Evolutionary conservation across 1,139 yeast species (phyloP).

Genomic region (Blastobotrys illinoisensis): DNA sequence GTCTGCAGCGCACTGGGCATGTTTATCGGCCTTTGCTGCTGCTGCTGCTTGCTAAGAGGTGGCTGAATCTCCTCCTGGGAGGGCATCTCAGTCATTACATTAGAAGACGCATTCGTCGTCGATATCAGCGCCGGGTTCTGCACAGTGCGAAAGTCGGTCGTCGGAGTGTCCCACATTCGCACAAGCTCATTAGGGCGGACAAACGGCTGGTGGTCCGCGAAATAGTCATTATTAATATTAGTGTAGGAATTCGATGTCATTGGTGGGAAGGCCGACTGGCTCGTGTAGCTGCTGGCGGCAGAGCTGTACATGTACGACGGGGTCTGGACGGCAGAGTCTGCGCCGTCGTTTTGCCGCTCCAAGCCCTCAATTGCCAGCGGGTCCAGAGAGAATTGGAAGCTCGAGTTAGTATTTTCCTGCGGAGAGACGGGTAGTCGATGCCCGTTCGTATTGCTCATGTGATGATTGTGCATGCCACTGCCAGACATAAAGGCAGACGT

Average conservation of each 20-base stretch:
- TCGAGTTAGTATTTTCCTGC: background rate
- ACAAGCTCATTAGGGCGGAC: background rate
- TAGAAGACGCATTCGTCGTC: background rate
- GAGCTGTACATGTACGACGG: background rate
- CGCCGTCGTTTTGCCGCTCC: slow-evolving; percentile 16
- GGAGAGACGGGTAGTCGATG: background rate
- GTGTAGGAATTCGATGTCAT: background rate
- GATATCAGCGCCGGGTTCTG: too few species aligned
- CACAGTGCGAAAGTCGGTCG: background rate
- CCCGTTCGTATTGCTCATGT: background rate
- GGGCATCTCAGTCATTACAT: too few species aligned
- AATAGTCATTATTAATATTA: background rate
- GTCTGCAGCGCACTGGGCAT: background rate
- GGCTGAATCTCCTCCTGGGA: background rate
- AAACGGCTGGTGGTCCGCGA: background rate
- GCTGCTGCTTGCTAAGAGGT: background rate
- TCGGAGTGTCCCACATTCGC: background rate
- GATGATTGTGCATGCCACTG: background rate
- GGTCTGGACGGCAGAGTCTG: background rate
- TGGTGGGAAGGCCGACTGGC: background rate
- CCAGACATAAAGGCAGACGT: background rate
- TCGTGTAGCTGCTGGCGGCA: background rate
- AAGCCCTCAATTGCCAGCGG: slow-evolving; percentile 33
- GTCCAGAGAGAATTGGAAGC: slow-evolving; percentile 30
- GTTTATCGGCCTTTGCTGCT: background rate